Evolutionary conservation across 345 rosid genomes (phyloP).

Genomic region (Eutrema yunnanense): DNA sequence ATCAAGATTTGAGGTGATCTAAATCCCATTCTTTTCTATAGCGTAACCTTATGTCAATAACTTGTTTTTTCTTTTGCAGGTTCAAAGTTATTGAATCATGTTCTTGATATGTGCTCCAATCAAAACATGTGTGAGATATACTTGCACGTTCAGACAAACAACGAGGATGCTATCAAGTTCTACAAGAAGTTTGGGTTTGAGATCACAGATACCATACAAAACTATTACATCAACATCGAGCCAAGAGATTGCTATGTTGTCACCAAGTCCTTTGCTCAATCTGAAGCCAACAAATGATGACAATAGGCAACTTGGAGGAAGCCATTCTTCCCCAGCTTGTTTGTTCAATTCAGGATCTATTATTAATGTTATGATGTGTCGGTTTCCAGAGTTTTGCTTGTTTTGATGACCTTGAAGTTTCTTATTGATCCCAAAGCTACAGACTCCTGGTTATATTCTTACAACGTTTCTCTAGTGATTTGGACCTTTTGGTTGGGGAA

Average conservation of each 20-base stretch:
- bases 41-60: background rate
- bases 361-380: background rate
- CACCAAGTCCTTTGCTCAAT: constrained; percentile 48
- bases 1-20: background rate
- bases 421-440: background rate
- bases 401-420: background rate
- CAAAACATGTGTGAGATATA: constrained; percentile 73
- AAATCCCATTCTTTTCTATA: background rate
- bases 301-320: background rate
- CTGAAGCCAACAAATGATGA: constrained; percentile 50
- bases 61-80: constrained; percentile 44
- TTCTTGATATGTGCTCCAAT: constrained; percentile 67
- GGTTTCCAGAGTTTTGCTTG: background rate
- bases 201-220: constrained; percentile 73
- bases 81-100: constrained; percentile 80
- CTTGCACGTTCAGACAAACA: constrained; percentile 97
- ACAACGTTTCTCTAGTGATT: background rate
- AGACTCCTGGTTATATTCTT: background rate
- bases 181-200: constrained; percentile 92
- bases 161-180: constrained; percentile 92
- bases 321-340: constrained; percentile 18
- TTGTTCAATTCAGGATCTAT: background rate
- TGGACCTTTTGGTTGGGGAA: background rate
- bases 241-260: constrained; percentile 87
- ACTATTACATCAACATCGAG: constrained; percentile 76